Evolutionary conservation across 371 early-diverging fungal species (phyloP).

Genomic region (Mucor plumbeus): DNA sequence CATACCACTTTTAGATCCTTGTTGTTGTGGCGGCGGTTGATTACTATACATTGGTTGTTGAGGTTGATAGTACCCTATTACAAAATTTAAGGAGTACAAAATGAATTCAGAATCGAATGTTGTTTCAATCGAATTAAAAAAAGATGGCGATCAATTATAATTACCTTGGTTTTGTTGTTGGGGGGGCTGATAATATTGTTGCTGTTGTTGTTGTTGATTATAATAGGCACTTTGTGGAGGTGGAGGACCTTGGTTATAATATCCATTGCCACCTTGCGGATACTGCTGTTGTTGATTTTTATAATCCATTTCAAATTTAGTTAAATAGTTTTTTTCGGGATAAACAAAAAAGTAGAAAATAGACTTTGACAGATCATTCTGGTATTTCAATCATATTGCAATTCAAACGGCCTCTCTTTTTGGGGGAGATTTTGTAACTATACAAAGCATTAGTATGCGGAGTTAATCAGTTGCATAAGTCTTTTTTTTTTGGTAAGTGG

Average conservation of each 20-base stretch:
- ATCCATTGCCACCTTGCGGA: background rate
- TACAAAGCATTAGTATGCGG: background rate
- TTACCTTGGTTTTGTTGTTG: conserved; percentile 11
- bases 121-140: background rate
- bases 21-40: background rate
- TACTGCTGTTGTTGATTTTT: background rate
- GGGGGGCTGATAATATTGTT: background rate
- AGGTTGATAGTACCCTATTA: conserved; percentile 20
- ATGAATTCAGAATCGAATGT: background rate
- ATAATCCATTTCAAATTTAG: conserved; percentile 3
- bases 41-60: conserved; percentile 24
- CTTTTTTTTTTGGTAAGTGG: conserved; percentile 3
- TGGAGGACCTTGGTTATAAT: conserved; percentile 1
- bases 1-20: background rate
- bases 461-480: background rate
- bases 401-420: conserved; percentile 1
- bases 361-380: conserved; percentile 2
- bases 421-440: no score
- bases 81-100: background rate
- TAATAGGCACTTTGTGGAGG: conserved; percentile 10
- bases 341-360: conserved; percentile 2
- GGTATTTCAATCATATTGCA: background rate
- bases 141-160: background rate
- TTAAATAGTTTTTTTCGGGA: conserved; percentile 2
- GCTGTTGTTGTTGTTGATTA: conserved; percentile 3